Evolutionary conservation across 345 rosid species (phyloP), one percentile per base, ranked within the genome.

Genomic region (Arabis alpina): DNA sequence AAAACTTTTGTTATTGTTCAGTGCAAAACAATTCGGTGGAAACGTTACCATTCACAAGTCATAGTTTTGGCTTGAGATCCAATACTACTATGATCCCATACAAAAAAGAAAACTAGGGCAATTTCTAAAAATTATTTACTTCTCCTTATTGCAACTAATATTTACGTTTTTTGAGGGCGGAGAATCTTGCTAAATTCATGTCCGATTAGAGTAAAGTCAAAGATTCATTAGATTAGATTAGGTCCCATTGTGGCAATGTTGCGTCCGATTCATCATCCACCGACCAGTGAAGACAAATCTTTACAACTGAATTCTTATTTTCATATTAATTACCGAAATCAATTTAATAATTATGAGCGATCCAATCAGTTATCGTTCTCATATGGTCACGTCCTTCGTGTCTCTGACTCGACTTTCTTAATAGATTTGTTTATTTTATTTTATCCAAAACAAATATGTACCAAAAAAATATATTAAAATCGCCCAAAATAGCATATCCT

Each of bases 201-300:
- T 64, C 48, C 71, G 59, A 58, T 44, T 36, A 9, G 44, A 65
- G 66, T 39, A 65, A 72, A 72, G 77, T 73, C 77, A 73, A 73
- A 73, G 72, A 73, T 73, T 66, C 72, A 41, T 2, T 37, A 23
- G 51, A 30, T 28, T 3, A 19, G 23, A 28, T 58, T 5, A 41
- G 30, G 65, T 73, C 49, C 2, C 13, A 62, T 25, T 50, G 77
- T 57, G 40, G 53, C 13, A 54, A 44, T 50, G 77, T 57, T 49
- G 53, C 39, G 57, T 66, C 71, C 39, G 3, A 66, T 66, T 51
- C 72, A 66, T n/a, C 55, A 57, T 58, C 72, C 72, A 73, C 72
- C 59, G 71, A 73, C 72, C n/a, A 1, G 28, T 43, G 27, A 10
- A 48, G 43, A 39, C 51, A 73, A 56, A 39, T 48, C 61, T n/a